Percentiles rank a stretch among this genome's conserved stretches.
Evolutionary conservation across 1,139 yeast genomes (phyloP).

Genomic region (Pichia sp.): DNA sequence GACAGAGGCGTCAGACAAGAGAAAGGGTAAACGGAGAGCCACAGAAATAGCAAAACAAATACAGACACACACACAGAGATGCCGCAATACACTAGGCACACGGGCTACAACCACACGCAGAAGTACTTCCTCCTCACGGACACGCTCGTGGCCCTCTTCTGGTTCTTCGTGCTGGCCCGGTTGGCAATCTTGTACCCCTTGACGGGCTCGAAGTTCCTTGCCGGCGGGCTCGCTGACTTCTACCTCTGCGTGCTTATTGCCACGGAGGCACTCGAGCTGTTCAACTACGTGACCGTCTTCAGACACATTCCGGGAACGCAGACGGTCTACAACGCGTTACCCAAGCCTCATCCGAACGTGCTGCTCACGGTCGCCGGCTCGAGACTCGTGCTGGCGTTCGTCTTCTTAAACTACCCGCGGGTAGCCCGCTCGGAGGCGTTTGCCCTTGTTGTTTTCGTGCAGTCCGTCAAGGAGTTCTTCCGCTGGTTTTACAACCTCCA

Average conservation of each 20-base stretch:
- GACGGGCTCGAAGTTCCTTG: slow-evolving; percentile 12
- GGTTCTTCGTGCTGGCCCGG: slow-evolving; percentile 10
- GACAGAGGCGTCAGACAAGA: no score
- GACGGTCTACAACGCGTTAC: neutral
- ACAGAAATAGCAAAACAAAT: no score
- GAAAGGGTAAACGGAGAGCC: no score
- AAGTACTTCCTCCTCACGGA: slow-evolving; percentile 8
- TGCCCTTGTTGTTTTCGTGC: slow-evolving; percentile 5
- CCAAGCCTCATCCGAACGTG: slow-evolving; percentile 1
- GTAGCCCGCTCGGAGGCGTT: slow-evolving; percentile 4
- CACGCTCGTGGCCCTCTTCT: slow-evolving; percentile 3
- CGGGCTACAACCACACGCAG: slow-evolving; percentile 11
- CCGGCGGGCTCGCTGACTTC: slow-evolving; percentile 18
- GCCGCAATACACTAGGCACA: neutral
- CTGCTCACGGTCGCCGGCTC: neutral
- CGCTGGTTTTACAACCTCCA: slow-evolving; percentile 14
- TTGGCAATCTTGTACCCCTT: slow-evolving; percentile 12
- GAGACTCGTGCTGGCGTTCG: slow-evolving; percentile 1
- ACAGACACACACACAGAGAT: neutral
- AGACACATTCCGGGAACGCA: slow-evolving; percentile 8
- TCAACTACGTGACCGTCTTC: slow-evolving; percentile 5
- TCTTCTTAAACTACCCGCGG: slow-evolving; percentile 12
- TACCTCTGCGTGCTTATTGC: slow-evolving; percentile 6
- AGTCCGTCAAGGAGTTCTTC: slow-evolving; percentile 10
- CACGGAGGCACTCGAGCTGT: slow-evolving; percentile 4